Conservation (phyloP, 306 rosid genomes). For the Dalbergia cultrata region DNA sequence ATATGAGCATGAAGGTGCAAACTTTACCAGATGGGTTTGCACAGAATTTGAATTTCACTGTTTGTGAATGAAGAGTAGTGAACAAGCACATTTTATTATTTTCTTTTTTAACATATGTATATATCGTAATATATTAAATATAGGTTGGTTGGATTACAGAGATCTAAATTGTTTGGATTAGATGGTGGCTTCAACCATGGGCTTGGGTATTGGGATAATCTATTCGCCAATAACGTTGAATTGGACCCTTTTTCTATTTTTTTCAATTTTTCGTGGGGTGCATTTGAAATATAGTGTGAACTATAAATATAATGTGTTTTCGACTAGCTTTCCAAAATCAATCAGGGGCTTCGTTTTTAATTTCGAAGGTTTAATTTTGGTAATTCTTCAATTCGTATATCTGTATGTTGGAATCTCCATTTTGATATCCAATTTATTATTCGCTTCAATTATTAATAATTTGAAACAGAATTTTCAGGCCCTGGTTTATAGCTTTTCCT, state of each 20-base stretch:
- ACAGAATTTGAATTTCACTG: not conserved
- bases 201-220: not conserved
- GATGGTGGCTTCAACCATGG: not conserved
- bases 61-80: not conserved
- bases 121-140: not conserved
- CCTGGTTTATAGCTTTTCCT: constrained; percentile 37
- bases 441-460: constrained; percentile 8
- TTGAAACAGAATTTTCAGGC: constrained; percentile 11
- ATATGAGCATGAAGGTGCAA: constrained; percentile 22
- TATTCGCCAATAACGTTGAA: not conserved
- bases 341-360: not conserved
- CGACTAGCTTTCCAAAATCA: constrained; percentile 30
- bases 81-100: not conserved
- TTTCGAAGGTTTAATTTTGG: constrained; percentile 5
- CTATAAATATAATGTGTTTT: not conserved
- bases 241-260: not conserved
- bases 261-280: not conserved
- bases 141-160: constrained; percentile 7
- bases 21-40: constrained; percentile 23
- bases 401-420: not conserved
- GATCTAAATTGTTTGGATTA: not conserved
- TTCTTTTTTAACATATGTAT: not conserved
- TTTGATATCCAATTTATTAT: constrained; percentile 15
- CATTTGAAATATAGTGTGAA: constrained; percentile 15
- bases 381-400: not conserved